Conservation (phyloP, 805 yeast species). For the Schwanniomyces vanrijiae region DNA sequence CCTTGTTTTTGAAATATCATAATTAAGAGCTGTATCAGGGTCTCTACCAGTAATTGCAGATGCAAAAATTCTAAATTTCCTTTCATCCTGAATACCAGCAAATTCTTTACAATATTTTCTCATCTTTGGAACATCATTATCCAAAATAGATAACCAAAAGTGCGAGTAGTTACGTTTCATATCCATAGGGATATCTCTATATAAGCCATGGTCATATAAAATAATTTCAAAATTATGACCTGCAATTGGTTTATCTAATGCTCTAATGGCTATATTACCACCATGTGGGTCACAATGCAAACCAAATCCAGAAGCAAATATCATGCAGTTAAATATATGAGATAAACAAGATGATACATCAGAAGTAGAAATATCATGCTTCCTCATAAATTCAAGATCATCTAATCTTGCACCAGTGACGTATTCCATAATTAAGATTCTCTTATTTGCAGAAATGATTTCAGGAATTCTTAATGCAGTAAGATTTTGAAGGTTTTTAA, state of each 20-base stretch:
- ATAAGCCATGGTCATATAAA: slow-evolving; percentile 92
- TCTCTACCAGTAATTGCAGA: slow-evolving; percentile 96
- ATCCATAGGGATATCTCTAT: slow-evolving; percentile 75
- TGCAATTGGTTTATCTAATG: slow-evolving; percentile 15
- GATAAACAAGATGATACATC: slow-evolving; percentile 84
- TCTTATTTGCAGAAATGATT: slow-evolving; percentile 60
- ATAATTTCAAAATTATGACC: slow-evolving; percentile 86
- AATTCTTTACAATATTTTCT: slow-evolving; percentile 69
- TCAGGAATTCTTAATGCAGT: slow-evolving; percentile 84
- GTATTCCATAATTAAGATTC: slow-evolving; percentile 87
- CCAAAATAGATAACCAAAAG: slow-evolving; percentile 88
- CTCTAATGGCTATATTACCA: slow-evolving; percentile 86
- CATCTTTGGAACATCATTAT: slow-evolving; percentile 67
- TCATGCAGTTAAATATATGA: slow-evolving; percentile 92
- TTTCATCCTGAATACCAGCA: slow-evolving; percentile 74
- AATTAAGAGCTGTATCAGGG: slow-evolving; percentile 67
- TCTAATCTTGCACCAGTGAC: slow-evolving; percentile 83
- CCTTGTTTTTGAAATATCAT: slow-evolving; percentile 56
- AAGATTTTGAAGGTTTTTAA: slow-evolving; percentile 48
- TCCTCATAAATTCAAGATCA: slow-evolving; percentile 61
- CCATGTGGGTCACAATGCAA: slow-evolving; percentile 99
- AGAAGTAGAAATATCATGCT: slow-evolving; percentile 64
- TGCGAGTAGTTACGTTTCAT: slow-evolving; percentile 82
- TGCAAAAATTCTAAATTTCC: slow-evolving; percentile 76
- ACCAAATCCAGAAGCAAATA: slow-evolving; percentile 87